Conservation (phyloP, 2,329 filamentous ascomycete species). For the Huntiella savannae region DNA sequence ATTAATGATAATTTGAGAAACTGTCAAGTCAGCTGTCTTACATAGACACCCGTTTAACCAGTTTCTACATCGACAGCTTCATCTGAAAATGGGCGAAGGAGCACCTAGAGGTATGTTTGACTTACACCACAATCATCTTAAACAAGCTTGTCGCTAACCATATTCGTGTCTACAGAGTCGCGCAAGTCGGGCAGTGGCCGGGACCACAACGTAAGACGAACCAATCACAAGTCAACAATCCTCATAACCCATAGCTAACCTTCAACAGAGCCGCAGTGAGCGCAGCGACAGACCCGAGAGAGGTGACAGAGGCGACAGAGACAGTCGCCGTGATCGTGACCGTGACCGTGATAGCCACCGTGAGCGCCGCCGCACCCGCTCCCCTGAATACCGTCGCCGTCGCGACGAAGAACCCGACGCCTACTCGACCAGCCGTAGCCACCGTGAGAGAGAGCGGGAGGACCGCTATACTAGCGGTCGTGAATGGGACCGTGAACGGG, state of each 20-base stretch:
- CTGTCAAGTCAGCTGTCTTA: neutral
- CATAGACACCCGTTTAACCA: neutral
- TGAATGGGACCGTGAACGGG: slow-evolving; percentile 58
- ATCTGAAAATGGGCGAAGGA: slow-evolving; percentile 51
- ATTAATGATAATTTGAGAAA: too few species aligned
- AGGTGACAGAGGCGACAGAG: slow-evolving; percentile 16
- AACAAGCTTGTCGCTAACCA: too few species aligned
- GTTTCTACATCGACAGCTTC: neutral
- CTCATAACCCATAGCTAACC: neutral
- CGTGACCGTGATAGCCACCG: slow-evolving; percentile 24
- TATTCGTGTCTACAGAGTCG: slow-evolving; percentile 20
- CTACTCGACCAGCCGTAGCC: slow-evolving; percentile 83
- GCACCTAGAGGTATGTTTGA: slow-evolving; percentile 10
- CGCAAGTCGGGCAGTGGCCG: slow-evolving; percentile 26
- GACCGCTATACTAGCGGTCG: slow-evolving; percentile 61
- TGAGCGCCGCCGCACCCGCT: slow-evolving; percentile 65
- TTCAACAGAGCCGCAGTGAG: slow-evolving; percentile 2
- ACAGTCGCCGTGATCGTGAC: slow-evolving; percentile 20
- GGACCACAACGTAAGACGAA: slow-evolving; percentile 31
- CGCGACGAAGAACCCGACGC: slow-evolving; percentile 66
- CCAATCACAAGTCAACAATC: neutral
- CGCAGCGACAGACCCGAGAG: neutral
- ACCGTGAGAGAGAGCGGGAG: slow-evolving; percentile 82
- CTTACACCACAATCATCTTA: neutral
- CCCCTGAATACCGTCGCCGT: slow-evolving; percentile 55